Evolutionary conservation across 305 asterid genomes (phyloP).

Genomic region (Fraxinus albicans): DNA sequence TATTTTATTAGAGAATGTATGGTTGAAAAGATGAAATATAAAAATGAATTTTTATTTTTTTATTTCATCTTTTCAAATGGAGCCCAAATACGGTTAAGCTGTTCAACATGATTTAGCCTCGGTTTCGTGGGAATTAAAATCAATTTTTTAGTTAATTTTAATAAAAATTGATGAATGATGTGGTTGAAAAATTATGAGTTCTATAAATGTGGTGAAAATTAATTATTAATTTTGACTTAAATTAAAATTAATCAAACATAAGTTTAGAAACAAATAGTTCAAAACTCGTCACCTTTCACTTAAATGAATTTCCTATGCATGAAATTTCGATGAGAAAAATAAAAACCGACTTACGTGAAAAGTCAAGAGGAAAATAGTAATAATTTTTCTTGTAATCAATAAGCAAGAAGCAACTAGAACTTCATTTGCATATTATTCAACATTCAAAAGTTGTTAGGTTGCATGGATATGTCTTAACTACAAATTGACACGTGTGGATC

Average conservation of each 20-base stretch:
- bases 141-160: too few relatives aligned
- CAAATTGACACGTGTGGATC: too few relatives aligned
- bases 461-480: background rate
- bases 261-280: background rate
- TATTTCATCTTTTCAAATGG: background rate
- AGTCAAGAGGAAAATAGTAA: background rate
- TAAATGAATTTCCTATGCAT: background rate
- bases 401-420: background rate
- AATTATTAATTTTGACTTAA: background rate
- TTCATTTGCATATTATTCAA: background rate
- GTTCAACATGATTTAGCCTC: background rate
- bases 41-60: too few relatives aligned
- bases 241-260: too few relatives aligned
- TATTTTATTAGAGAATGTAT: too few relatives aligned
- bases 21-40: background rate
- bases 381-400: background rate
- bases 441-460: background rate
- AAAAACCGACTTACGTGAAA: background rate
- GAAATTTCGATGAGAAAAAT: background rate
- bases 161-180: too few relatives aligned
- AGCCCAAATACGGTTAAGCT: background rate
- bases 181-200: too few relatives aligned
- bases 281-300: background rate
- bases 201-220: background rate
- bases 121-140: background rate